Percentiles rank a stretch among this genome's conserved stretches.
These are phyloP conservation scores for Yarrowia hollandica DNA, from an alignment of 805 yeast genomes.

Conservation along the genomic window DNA sequence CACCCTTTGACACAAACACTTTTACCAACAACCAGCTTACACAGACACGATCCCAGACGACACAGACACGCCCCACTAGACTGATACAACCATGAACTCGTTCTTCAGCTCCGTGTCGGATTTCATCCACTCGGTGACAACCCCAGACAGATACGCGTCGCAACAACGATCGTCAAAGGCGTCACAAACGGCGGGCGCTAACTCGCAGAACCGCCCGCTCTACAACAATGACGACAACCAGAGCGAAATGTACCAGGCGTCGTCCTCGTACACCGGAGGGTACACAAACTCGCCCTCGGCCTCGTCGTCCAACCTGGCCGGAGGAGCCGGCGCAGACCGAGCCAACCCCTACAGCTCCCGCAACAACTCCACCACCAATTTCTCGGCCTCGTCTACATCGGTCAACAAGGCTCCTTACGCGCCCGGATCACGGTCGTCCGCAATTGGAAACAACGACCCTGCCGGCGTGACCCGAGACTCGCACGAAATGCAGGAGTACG, in stretches of 20 bases:
- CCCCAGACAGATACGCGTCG: slow-evolving; percentile 45
- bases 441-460: slow-evolving; percentile 37
- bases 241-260: slow-evolving; percentile 27
- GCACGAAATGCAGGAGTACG: slow-evolving; percentile 43
- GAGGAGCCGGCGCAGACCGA: slow-evolving; percentile 19
- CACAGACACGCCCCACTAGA: too few species aligned
- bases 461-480: slow-evolving; percentile 41
- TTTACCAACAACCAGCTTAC: background rate
- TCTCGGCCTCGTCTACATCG: slow-evolving; percentile 33
- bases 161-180: slow-evolving; percentile 27
- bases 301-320: slow-evolving; percentile 23
- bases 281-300: slow-evolving; percentile 25
- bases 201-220: slow-evolving; percentile 18
- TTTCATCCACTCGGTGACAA: slow-evolving; percentile 44
- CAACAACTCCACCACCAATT: slow-evolving; percentile 31
- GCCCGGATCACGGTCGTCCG: slow-evolving; percentile 42
- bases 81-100: slow-evolving; percentile 37
- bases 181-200: slow-evolving; percentile 28
- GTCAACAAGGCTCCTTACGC: slow-evolving; percentile 37
- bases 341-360: slow-evolving; percentile 30
- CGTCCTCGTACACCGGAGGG: slow-evolving; percentile 22
- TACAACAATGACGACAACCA: slow-evolving; percentile 27
- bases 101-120: slow-evolving; percentile 38
- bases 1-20: background rate
- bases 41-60: background rate